These are phyloP conservation scores for Pezicula neosporulosa DNA, from an alignment of 2,329 filamentous ascomycete species.

Conservation along the genomic window DNA sequence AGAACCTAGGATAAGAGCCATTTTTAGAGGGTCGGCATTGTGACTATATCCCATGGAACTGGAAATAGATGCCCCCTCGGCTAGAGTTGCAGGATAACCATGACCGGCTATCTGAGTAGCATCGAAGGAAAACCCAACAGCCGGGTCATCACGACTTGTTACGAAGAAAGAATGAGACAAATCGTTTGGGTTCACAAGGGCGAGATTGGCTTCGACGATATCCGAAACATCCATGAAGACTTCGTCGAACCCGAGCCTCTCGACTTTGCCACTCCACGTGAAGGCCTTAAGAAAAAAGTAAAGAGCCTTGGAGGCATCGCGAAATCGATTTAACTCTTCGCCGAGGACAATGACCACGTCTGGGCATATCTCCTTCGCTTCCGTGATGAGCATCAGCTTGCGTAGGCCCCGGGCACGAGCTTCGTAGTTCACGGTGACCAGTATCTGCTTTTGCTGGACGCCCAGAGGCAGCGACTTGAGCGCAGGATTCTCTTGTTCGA, in stretches of 20 bases:
- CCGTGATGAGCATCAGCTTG: conserved; percentile 82
- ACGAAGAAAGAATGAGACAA: conserved; percentile 74
- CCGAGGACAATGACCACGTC: conserved; percentile 83
- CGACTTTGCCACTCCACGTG: conserved; percentile 75
- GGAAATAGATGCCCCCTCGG: conserved; percentile 5
- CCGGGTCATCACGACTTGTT: conserved; percentile 69
- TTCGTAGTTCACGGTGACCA: conserved; percentile 92
- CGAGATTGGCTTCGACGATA: conserved; percentile 77
- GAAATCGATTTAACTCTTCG: conserved; percentile 81
- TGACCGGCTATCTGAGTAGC: conserved; percentile 64
- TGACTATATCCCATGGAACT: neutral
- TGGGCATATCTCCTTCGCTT: conserved; percentile 77
- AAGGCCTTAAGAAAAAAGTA: conserved; percentile 69
- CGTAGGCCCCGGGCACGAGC: conserved; percentile 69
- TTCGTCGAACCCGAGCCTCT: conserved; percentile 89
- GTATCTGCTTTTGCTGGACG: conserved; percentile 74
- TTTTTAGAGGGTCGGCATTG: conserved; percentile 15
- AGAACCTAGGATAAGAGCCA: conserved; percentile 71
- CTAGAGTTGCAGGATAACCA: conserved; percentile 9
- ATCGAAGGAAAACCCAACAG: conserved; percentile 77
- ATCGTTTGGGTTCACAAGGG: conserved; percentile 63
- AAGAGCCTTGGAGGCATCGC: conserved; percentile 79
- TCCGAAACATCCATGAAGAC: conserved; percentile 73
- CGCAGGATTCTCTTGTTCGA: conserved; percentile 75
- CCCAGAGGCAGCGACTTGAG: conserved; percentile 70